A percentile compares a stretch with the other conserved stretches of the same genome.
Evolutionary conservation across 2,329 filamentous ascomycete species (phyloP).

Genomic region (Polychaeton citri): DNA sequence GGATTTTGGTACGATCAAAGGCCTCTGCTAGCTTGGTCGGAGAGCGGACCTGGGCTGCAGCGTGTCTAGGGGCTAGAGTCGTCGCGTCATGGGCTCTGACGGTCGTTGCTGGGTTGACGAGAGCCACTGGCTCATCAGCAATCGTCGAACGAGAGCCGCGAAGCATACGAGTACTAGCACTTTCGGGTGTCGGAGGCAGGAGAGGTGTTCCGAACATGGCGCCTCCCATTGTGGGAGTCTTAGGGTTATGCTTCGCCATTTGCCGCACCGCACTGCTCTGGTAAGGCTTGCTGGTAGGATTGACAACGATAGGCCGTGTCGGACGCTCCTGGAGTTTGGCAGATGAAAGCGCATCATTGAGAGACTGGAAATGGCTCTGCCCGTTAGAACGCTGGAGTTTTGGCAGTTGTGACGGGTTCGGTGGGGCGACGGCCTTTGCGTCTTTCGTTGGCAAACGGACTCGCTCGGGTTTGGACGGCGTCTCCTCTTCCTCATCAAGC

Average conservation of each 20-base stretch:
- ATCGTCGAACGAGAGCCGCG: slow-evolving; percentile 19
- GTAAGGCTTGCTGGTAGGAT: slow-evolving; percentile 1
- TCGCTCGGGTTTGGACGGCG: slow-evolving; percentile 17
- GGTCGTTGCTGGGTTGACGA: slow-evolving; percentile 11
- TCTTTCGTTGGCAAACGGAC: slow-evolving; percentile 10
- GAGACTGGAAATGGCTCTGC: slow-evolving; percentile 9
- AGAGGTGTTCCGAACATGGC: slow-evolving; percentile 13
- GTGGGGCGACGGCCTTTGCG: neutral
- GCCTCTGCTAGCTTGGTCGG: too few species aligned
- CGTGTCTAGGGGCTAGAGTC: too few species aligned
- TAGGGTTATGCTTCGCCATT: neutral
- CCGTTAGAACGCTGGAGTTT: slow-evolving; percentile 4
- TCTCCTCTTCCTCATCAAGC: slow-evolving; percentile 10
- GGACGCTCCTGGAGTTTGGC: neutral
- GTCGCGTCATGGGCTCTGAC: slow-evolving; percentile 10
- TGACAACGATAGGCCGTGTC: too few species aligned
- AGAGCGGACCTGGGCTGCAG: too few species aligned
- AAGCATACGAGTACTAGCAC: slow-evolving; percentile 19
- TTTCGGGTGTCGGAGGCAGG: slow-evolving; percentile 21
- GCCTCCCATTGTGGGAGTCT: slow-evolving; percentile 4
- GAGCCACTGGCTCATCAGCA: slow-evolving; percentile 9
- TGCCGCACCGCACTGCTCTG: neutral
- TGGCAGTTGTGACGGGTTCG: slow-evolving; percentile 2
- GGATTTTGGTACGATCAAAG: too few species aligned
- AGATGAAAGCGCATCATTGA: slow-evolving; percentile 8